Evolutionary conservation across 495 filamentous ascomycete species (phyloP).

Genomic region (Annulohypoxylon maeteangense): DNA sequence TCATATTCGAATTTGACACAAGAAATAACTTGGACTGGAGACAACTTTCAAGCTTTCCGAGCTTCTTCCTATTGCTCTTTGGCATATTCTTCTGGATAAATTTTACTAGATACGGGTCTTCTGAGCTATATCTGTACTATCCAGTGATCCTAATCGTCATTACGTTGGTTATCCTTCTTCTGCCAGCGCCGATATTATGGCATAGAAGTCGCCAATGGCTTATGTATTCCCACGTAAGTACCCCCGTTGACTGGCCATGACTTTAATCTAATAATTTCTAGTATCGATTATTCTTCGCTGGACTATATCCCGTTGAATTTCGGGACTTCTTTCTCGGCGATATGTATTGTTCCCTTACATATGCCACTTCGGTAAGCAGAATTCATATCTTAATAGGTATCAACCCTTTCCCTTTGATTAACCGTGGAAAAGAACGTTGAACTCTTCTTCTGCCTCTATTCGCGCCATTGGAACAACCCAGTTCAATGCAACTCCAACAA

Average conservation of each 20-base stretch:
- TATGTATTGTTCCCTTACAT: constrained; percentile 95
- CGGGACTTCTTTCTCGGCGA: constrained; percentile 97
- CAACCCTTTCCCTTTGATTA: background rate
- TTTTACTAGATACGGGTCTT: constrained; percentile 71
- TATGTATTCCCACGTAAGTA: constrained; percentile 80
- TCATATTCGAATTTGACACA: constrained; percentile 95
- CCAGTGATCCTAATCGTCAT: constrained; percentile 83
- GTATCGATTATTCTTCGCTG: constrained; percentile 87
- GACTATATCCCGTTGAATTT: constrained; percentile 93
- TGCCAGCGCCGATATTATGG: constrained; percentile 79
- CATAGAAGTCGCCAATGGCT: constrained; percentile 84
- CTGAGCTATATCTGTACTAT: constrained; percentile 83
- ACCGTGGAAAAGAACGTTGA: constrained; percentile 74
- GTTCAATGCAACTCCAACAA: constrained; percentile 84
- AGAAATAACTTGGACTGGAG: constrained; percentile 88
- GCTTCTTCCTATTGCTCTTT: constrained; percentile 78
- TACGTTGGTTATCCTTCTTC: constrained; percentile 72
- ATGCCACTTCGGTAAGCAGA: constrained; percentile 80
- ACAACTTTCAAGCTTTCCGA: constrained; percentile 85
- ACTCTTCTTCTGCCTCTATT: constrained; percentile 95
- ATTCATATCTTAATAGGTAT: background rate
- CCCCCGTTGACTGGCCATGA: background rate
- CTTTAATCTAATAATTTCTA: constrained; percentile 49
- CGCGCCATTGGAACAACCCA: constrained; percentile 75
- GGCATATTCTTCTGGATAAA: constrained; percentile 89